Conservation (phyloP, 2,329 filamentous ascomycete genomes). For the Macrophomina pseudophaseolina region DNA sequence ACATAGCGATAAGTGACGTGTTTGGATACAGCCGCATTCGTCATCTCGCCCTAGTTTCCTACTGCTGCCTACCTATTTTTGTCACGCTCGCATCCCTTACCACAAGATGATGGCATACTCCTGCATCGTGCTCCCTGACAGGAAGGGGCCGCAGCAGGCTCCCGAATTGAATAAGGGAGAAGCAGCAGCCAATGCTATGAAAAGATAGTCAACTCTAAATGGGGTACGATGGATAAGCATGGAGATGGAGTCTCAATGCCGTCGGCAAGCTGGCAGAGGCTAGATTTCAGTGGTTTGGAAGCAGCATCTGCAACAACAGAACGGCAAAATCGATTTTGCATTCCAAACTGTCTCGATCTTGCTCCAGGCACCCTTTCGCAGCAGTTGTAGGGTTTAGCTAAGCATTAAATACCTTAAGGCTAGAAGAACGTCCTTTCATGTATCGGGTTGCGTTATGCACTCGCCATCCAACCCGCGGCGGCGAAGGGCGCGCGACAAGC, state of each 20-base stretch:
- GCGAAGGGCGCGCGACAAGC: neutral
- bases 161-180: neutral
- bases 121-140: neutral
- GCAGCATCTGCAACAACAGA: neutral
- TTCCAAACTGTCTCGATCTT: neutral
- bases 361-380: neutral
- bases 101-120: neutral
- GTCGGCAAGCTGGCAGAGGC: neutral
- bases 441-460: neutral
- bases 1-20: conserved; percentile 14
- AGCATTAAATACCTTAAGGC: conserved; percentile 6
- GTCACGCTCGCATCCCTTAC: neutral
- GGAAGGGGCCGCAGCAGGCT: neutral
- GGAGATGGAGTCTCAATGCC: too few relatives aligned
- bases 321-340: neutral
- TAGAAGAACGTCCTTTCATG: neutral
- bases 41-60: neutral
- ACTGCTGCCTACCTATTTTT: conserved; percentile 1
- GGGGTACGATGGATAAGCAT: neutral
- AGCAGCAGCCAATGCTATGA: neutral
- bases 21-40: conserved; percentile 11
- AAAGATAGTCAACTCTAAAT: too few relatives aligned
- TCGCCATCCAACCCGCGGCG: neutral
- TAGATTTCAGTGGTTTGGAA: neutral
- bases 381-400: neutral